A percentile compares a stretch with the other conserved stretches of the same genome.
Evolutionary conservation across 2,329 filamentous ascomycete genomes (phyloP).

Genomic region (Colletotrichum sojae): DNA sequence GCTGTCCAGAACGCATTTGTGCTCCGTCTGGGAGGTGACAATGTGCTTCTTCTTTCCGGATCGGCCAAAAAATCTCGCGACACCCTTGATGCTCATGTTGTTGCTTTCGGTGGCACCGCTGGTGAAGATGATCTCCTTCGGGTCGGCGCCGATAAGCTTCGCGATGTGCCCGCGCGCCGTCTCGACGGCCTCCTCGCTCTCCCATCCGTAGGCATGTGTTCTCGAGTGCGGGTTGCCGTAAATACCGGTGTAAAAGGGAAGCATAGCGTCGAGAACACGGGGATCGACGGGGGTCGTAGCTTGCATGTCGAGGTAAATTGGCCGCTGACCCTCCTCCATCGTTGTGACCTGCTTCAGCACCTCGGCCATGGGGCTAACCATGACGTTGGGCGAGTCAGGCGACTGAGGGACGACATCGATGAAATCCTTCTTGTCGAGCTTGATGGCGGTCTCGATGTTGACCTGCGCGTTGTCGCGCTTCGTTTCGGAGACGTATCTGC

Average conservation of each 20-base stretch:
- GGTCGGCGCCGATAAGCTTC: conserved; percentile 88
- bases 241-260: conserved; percentile 91
- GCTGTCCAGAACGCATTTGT: conserved; percentile 98
- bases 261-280: conserved; percentile 95
- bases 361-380: conserved; percentile 87
- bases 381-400: conserved; percentile 70
- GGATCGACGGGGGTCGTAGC: conserved; percentile 96
- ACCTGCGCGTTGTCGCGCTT: conserved; percentile 86
- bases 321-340: conserved; percentile 92
- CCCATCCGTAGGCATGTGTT: conserved; percentile 98
- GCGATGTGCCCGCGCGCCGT: conserved; percentile 88
- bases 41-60: conserved; percentile 98
- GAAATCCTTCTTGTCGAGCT: conserved; percentile 88
- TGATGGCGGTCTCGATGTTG: conserved; percentile 85
- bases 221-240: conserved; percentile 98
- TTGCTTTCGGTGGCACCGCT: conserved; percentile 98
- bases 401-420: conserved; percentile 66
- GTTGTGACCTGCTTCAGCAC: conserved; percentile 92
- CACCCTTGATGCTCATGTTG: conserved; percentile 99
- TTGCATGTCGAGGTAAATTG: conserved; percentile 99
- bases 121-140: conserved; percentile 99
- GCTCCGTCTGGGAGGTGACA: conserved; percentile 96
- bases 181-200: conserved; percentile 95
- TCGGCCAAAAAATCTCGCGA: conserved; percentile 93
- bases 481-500: conserved; percentile 88